Conservation (phyloP, 1,284 basidiomycete species). For the Porogramme epimiltina region DNA sequence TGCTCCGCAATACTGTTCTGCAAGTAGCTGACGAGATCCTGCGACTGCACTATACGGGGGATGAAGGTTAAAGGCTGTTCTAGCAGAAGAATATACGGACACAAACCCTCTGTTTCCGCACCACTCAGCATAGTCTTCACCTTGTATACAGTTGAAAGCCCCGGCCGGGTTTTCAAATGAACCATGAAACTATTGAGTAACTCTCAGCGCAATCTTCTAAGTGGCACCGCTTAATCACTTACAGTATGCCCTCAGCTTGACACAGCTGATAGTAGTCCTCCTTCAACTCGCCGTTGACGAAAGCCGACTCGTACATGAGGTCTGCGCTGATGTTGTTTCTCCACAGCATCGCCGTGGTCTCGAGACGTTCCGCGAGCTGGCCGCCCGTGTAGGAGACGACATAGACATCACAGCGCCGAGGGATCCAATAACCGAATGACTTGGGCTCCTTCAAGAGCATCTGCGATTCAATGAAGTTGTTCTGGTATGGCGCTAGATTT, state of each 20-base stretch:
- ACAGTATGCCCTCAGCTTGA: conserved; percentile 79
- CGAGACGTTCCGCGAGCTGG: conserved; percentile 74
- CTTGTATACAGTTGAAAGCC: conserved; percentile 67
- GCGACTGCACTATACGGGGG: conserved; percentile 56
- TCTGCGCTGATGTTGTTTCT: conserved; percentile 82
- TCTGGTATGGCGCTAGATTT: conserved; percentile 73
- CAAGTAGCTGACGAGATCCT: conserved; percentile 73
- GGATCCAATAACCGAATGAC: conserved; percentile 87
- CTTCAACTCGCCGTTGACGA: conserved; percentile 54
- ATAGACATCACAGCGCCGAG: conserved; percentile 84
- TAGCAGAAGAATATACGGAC: neutral
- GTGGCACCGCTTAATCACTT: neutral
- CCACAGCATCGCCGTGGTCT: conserved; percentile 81
- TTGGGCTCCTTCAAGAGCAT: conserved; percentile 75
- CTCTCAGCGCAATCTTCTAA: too few relatives aligned
- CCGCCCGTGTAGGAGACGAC: conserved; percentile 80
- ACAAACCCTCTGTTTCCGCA: conserved; percentile 71
- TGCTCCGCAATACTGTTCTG: conserved; percentile 78
- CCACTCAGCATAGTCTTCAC: conserved; percentile 79
- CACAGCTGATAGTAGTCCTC: conserved; percentile 70
- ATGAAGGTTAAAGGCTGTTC: neutral
- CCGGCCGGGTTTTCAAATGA: conserved; percentile 60
- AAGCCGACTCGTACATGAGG: conserved; percentile 79
- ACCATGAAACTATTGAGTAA: conserved; percentile 61
- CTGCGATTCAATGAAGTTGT: conserved; percentile 69